Conservation (phyloP, 2,329 filamentous ascomycete species). For the Arthrobotrys sinensis region DNA sequence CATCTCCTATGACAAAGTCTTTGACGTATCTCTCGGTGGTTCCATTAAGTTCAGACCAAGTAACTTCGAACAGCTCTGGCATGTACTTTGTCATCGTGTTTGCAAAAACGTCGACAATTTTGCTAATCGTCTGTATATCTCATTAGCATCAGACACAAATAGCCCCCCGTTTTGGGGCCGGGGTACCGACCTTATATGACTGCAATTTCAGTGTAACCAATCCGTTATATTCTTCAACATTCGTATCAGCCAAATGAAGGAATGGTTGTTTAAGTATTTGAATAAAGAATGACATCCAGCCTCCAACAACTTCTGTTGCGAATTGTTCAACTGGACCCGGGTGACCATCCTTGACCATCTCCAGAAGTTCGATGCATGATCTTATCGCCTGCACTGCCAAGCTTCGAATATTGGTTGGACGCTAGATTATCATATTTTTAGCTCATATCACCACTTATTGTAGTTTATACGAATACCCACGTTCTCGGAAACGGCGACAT, state of each 20-base stretch:
- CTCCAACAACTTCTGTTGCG: conserved; percentile 84
- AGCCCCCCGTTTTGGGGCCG: neutral
- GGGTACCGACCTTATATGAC: conserved; percentile 79
- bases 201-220: conserved; percentile 90
- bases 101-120: conserved; percentile 87
- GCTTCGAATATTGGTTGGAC: conserved; percentile 76
- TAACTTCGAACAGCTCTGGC: conserved; percentile 83
- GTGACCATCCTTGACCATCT: conserved; percentile 96
- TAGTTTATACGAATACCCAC: conserved; percentile 71
- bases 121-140: conserved; percentile 80
- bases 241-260: conserved; percentile 74
- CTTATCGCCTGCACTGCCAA: conserved; percentile 92
- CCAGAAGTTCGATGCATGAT: conserved; percentile 91
- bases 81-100: conserved; percentile 86
- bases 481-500: conserved; percentile 83
- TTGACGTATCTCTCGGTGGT: conserved; percentile 81
- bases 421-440: conserved; percentile 42
- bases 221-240: conserved; percentile 79
- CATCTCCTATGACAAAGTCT: conserved; percentile 87
- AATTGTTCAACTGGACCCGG: conserved; percentile 88
- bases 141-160: conserved; percentile 63
- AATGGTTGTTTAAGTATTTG: conserved; percentile 81
- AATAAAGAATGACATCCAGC: conserved; percentile 93
- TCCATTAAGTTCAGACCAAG: conserved; percentile 87
- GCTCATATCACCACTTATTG: neutral